Percentiles rank a stretch among this genome's conserved stretches.
These are phyloP conservation scores for Amaranthus hypochondriacus DNA, from an alignment of 148 eudicot genomes.

Conservation along the genomic window DNA sequence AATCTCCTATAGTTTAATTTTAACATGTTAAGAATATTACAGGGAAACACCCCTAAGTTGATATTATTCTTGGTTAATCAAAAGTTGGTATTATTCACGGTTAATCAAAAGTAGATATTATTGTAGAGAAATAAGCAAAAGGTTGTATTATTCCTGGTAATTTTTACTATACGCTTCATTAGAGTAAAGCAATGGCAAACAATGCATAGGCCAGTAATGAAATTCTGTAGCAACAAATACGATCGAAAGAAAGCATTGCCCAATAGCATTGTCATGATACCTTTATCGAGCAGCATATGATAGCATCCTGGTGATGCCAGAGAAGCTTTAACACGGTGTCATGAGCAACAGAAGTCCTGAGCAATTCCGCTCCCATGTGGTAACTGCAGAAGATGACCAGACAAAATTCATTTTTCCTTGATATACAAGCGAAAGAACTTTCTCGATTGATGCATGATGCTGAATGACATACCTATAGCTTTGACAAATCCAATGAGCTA, in stretches of 20 bases:
- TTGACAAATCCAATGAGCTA: slow-evolving; percentile 91
- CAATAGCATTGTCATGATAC: slow-evolving; percentile 28
- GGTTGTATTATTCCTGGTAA: too few species aligned
- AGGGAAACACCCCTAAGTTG: too few species aligned
- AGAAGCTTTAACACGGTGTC: slow-evolving; percentile 75
- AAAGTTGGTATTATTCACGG: too few species aligned
- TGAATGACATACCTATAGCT: slow-evolving; percentile 60
- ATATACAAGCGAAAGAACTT: background rate
- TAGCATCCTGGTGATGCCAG: slow-evolving; percentile 95
- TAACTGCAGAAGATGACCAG: slow-evolving; percentile 40
- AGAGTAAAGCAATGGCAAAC: background rate
- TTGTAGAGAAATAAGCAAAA: too few species aligned
- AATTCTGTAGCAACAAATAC: background rate
- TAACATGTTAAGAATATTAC: too few species aligned
- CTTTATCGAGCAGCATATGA: slow-evolving; percentile 92
- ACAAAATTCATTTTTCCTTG: background rate
- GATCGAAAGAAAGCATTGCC: background rate
- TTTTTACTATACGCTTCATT: background rate
- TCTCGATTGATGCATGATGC: background rate
- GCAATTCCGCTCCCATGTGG: slow-evolving; percentile 66
- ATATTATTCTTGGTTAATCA: too few species aligned
- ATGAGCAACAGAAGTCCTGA: slow-evolving; percentile 44
- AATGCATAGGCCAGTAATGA: background rate
- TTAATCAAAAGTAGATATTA: too few species aligned
- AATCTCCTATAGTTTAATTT: too few species aligned